A percentile compares a stretch with the other conserved stretches of the same genome.
Conservation (phyloP, 2,329 filamentous ascomycete genomes). For the Fonsecaea monophora region DNA sequence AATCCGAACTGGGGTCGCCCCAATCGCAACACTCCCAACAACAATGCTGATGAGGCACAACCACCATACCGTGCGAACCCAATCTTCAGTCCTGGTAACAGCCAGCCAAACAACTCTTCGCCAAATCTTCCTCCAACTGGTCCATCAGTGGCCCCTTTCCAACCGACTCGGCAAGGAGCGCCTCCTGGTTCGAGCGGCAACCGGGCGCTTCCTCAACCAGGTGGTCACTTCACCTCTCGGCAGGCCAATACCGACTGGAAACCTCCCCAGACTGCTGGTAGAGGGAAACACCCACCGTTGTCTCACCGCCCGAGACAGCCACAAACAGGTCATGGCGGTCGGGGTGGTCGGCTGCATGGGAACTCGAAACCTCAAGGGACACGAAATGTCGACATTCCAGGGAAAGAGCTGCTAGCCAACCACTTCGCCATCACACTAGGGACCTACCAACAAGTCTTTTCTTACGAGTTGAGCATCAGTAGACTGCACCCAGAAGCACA, state of each 20-base stretch:
- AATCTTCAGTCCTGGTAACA: background rate
- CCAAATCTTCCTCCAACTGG: background rate
- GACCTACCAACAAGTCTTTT: constrained; percentile 12
- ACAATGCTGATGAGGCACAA: background rate
- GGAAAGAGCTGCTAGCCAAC: constrained; percentile 21
- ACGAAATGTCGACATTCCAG: background rate
- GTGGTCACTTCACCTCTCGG: background rate
- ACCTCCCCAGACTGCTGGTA: background rate
- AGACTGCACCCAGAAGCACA: background rate
- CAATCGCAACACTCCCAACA: background rate
- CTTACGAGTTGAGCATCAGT: constrained; percentile 14
- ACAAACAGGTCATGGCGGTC: background rate
- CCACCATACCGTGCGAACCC: background rate
- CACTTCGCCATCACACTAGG: constrained; percentile 24
- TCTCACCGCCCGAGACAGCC: background rate
- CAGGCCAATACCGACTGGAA: background rate
- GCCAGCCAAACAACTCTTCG: background rate
- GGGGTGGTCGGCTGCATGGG: background rate
- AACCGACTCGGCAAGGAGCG: background rate
- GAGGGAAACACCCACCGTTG: background rate
- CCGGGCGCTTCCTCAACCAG: background rate
- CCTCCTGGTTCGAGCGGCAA: background rate
- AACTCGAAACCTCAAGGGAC: background rate
- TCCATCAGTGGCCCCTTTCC: background rate
- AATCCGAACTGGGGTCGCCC: background rate